These are phyloP conservation scores for Torulaspora maleeae DNA, from an alignment of 805 yeast species.

Conservation along the genomic window DNA sequence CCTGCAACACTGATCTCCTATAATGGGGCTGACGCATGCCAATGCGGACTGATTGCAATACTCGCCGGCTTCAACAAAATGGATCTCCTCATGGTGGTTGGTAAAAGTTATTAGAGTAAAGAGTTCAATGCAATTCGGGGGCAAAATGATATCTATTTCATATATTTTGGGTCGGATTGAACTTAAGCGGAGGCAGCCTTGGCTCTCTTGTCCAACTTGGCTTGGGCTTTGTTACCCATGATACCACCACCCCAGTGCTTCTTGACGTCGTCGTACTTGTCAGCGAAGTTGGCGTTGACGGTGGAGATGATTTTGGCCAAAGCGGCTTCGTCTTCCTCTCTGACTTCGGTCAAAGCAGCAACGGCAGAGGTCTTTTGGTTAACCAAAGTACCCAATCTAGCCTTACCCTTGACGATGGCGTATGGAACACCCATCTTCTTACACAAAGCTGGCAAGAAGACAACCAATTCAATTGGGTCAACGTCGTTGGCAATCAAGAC, in stretches of 20 bases:
- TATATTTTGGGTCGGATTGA: constrained; percentile 8
- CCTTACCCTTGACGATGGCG: constrained; percentile 97
- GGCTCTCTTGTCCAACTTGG: constrained; percentile 73
- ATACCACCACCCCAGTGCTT: constrained; percentile 99
- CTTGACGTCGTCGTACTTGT: constrained; percentile 92
- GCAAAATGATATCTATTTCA: constrained; percentile 13
- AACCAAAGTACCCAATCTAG: constrained; percentile 94
- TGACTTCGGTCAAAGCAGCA: constrained; percentile 95
- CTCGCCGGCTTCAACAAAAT: constrained; percentile 14
- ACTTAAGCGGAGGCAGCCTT: constrained; percentile 45
- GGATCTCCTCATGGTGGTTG: background rate
- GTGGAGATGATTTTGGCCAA: constrained; percentile 90
- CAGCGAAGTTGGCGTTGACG: constrained; percentile 87
- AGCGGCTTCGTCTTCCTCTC: constrained; percentile 90
- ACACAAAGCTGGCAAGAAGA: constrained; percentile 97
- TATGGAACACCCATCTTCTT: constrained; percentile 99
- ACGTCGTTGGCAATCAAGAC: constrained; percentile 98
- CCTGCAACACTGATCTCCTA: constrained; percentile 16
- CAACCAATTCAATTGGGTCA: constrained; percentile 97
- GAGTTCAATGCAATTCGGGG: constrained; percentile 12
- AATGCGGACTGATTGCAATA: background rate
- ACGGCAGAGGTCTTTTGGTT: constrained; percentile 97
- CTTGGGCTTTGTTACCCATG: constrained; percentile 91
- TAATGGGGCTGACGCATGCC: constrained; percentile 7
- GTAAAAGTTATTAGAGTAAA: constrained; percentile 1